Evolutionary conservation across 1,139 yeast genomes (phyloP).

Genomic region (Candida freyschussii): DNA sequence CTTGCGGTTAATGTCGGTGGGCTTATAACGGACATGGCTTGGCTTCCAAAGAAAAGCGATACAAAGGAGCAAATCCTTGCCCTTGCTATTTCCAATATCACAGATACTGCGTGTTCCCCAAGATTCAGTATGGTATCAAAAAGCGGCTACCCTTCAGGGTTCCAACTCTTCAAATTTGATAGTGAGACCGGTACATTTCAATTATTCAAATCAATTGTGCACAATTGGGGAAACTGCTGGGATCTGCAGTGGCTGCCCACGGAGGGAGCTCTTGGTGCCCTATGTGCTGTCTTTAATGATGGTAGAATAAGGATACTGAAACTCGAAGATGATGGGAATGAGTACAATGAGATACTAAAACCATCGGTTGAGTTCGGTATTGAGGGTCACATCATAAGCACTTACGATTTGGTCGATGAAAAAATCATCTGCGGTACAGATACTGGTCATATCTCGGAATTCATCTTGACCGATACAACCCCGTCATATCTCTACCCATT

Average conservation of each 20-base stretch:
- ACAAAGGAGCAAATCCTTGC: conserved; percentile 43
- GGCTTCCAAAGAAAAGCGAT: conserved; percentile 36
- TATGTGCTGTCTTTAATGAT: conserved; percentile 58
- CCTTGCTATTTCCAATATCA: conserved; percentile 38
- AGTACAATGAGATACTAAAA: conserved; percentile 27
- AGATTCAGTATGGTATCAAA: conserved; percentile 33
- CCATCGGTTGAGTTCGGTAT: conserved; percentile 20
- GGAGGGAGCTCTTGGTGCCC: conserved; percentile 25
- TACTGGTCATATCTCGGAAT: conserved; percentile 67
- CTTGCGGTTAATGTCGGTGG: conserved; percentile 53
- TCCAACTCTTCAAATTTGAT: conserved; percentile 47
- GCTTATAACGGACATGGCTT: conserved; percentile 46
- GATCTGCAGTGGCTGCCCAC: conserved; percentile 45
- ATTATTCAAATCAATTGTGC: conserved; percentile 33
- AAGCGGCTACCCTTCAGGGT: conserved; percentile 35
- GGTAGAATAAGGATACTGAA: conserved; percentile 56
- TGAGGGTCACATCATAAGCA: conserved; percentile 36
- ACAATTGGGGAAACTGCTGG: conserved; percentile 51
- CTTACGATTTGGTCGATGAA: conserved; percentile 49
- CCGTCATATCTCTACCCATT: conserved; percentile 49
- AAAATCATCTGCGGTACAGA: conserved; percentile 57
- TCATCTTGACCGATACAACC: conserved; percentile 34
- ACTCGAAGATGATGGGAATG: conserved; percentile 26
- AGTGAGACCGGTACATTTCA: conserved; percentile 25
- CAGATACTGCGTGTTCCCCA: conserved; percentile 29